Evolutionary conservation across 305 asterid genomes (phyloP), one percentile per base, ranked within the genome.

Genomic region (Fraxinus baroniana): DNA sequence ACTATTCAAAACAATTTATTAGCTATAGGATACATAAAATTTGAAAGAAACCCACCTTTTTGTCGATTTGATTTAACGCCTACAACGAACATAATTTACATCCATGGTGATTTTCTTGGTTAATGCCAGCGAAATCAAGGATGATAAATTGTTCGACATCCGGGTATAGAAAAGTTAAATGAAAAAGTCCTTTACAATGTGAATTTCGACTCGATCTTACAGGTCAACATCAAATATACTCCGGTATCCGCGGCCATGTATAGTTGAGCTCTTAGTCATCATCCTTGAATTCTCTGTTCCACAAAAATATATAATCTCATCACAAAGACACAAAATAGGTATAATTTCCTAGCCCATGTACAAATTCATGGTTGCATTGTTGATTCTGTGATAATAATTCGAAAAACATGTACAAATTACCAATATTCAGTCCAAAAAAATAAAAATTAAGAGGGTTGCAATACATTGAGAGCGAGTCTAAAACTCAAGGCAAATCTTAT

Each of bases 201-300:
- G 37, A 68, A 68, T 68, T 24, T 62, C 37, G 4, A 68, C 72
- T 64, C 6, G 12, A 68, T 68, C 74, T 68, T 26, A 68, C 39
- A 4, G 28, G n/a, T 64, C 17, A 28, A 68, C 20, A 28, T 68
- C 37, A 68, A 68, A 28, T 60, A 60, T 7, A 60, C 32, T 20
- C 1, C 30, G 9, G 6, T 60, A 60, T 30, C n/a, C 12, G 60
- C 57, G n/a, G 80, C 76, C 85, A 57, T 80, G 83, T 52, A 78
- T 85, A 64, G 84, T 80, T 32, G 74, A 74, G 70, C 79, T 64
- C 85, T 89, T 86, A 95, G 86, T 95, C 99, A 37, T 93, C 99
- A 75, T 95, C 99, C 89, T 93, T 94, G 90, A 95, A 95, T 89
- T 95, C 98, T 86, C 99, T 95, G 96, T 80, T 81, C 20, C 18